Base-by-base conservation (phyloP, 2,329 filamentous ascomycete genomes). In the Thielaviopsis ethacetica region DNA sequence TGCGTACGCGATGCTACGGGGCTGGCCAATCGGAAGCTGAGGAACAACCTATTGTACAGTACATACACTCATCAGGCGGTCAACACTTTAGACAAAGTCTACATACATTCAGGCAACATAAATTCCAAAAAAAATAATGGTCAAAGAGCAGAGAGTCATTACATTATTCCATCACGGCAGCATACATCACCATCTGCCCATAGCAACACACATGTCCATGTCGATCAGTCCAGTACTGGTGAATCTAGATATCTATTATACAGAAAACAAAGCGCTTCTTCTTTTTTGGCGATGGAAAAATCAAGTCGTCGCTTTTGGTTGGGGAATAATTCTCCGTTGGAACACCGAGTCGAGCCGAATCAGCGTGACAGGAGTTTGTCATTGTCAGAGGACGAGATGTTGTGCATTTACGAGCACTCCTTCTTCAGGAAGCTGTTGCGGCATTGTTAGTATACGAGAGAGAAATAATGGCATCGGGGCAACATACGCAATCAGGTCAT, bases 401-500 rank as follows among this genome's bases (percentile, higher is more conserved):
- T 38, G 26, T 50, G 26, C 21, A 51, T 21, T 59, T 53, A 50
- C 56, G 57, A 61, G 59, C 59, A 61, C 56, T 61, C 59, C 56
- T 61, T 56, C 52, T 61, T 61, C 41, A 61, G 56, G 56, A 50
- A 61, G 51, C 59, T 61, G 49, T 61, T 27, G 24, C 15, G 38
- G 3, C 54, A 47, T 38, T 26, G 65, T 72, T 66, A 70, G 67
- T 56, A 52, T 44, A 30, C 17, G n/a, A n/a, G 50, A 15, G 38
- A 30, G 10, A n/a, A 24, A 22, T 5, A 7, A 10, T 27, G 3
- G 3, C 24, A 26, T 26, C 4, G 9, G 47, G n/a, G 38, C 38
- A 63, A 82, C 86, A 69, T 86, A 91, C 86, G 89, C 90, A 83
- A 98, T 95, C 70, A 98, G 81, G 76, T 98, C 91, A 75, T 97